Base-by-base conservation (phyloP, 257 asterid species). In the Paulownia fortunei region DNA sequence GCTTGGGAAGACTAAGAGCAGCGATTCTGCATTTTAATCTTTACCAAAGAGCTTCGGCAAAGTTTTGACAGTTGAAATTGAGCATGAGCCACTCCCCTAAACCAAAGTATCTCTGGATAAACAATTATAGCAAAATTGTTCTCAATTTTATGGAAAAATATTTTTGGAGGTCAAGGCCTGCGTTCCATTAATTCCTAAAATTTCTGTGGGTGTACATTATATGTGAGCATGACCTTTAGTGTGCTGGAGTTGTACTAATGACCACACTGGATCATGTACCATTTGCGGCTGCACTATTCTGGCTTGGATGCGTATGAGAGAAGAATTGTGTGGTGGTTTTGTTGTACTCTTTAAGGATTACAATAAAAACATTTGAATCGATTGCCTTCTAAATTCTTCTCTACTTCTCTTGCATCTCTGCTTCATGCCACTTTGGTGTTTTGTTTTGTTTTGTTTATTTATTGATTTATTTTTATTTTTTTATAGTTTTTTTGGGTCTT, bases 1-100 rank as follows among this genome's bases (percentile, higher is more conserved):
- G 84, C 88, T 90, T n/a, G 94, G 97, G 73, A 91, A 94, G 87
- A 18, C 82, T 72, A 88, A 86, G 87, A 83, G 61, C 84, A 76
- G 77, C 6, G 97, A 90, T 62, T 92, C 96, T 5, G 93, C 92
- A 12, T 90, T 93, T 79, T 92, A 87, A 86, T 76, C 67, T 34
- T 67, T 60, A 46, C 58, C 15, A n/a, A 0, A 62, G 49, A 34
- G 76, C 63, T 79, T 24, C n/a, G 39, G 9, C 78, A 10, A 42
- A 79, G 39, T 75, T 78, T 80, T 72, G 81, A 77, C 59, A 42
- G 27, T 16, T 61, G 49, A 41, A 24, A 64, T 30, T 68, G 68
- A 61, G 81, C 58, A 26, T 8, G 62, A 32, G 41, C 74, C 36
- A 69, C 16, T 7, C 30, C 32, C 36, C 11, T 4, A 36, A 47